phyloP scores from a whole-genome alignment of 495 filamentous ascomycete genomes.

The Xylaria palmicola region DNA sequence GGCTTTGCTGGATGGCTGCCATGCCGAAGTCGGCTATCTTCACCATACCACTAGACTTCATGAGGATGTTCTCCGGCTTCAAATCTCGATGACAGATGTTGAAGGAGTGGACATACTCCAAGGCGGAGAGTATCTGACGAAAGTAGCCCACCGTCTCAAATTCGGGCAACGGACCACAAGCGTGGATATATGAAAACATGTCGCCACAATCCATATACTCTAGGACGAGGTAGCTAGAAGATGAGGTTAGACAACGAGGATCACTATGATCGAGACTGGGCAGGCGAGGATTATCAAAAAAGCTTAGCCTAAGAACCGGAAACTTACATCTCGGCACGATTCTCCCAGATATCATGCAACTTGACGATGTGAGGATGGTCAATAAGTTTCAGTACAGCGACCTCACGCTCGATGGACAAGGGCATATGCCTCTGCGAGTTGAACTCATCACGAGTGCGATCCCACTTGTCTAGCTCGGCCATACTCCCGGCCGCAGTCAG shows the following conservation, averaged over 20 bases:
- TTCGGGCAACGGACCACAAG: constrained; percentile 66
- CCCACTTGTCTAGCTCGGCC: constrained; percentile 62
- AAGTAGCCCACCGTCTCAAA: constrained; percentile 80
- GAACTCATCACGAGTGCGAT: constrained; percentile 44
- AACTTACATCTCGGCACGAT: constrained; percentile 83
- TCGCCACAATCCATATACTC: constrained; percentile 92
- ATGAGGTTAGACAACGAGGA: background rate
- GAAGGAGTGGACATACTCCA: constrained; percentile 89
- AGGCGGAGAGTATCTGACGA: constrained; percentile 87
- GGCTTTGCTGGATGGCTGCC: constrained; percentile 83
- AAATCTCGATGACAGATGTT: constrained; percentile 94
- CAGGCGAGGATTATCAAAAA: too few relatives aligned
- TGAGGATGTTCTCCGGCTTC: constrained; percentile 94
- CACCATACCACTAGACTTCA: constrained; percentile 68
- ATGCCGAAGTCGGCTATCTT: constrained; percentile 98
- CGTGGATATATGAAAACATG: constrained; percentile 77
- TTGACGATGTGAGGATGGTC: constrained; percentile 90
- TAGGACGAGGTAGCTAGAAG: constrained; percentile 83
- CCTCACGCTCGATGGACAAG: constrained; percentile 84
- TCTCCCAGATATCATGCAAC: constrained; percentile 95
- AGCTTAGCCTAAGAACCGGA: background rate
- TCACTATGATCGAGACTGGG: background rate
- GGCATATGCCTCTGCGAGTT: constrained; percentile 69
- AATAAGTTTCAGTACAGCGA: constrained; percentile 93
- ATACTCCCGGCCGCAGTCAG: constrained; percentile 74